Evolutionary conservation across 192 early-diverging fungal species (phyloP).

Genomic region (Fimicolochytrium jonesii): DNA sequence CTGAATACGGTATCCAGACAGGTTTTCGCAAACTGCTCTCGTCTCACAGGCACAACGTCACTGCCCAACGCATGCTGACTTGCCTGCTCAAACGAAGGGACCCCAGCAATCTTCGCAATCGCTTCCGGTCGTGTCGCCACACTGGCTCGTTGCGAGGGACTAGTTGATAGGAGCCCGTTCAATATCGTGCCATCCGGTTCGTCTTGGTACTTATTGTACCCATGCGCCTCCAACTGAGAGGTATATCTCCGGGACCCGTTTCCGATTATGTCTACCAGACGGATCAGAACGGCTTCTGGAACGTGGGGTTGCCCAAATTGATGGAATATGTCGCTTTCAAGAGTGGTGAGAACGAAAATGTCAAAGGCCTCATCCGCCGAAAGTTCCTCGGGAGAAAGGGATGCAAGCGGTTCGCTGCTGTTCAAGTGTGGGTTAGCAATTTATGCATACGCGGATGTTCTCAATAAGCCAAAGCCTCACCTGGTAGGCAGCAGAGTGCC

Average conservation of each 20-base stretch:
- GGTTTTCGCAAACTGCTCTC: constrained; percentile 65
- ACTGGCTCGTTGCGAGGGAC: too few relatives aligned
- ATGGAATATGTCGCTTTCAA: constrained; percentile 65
- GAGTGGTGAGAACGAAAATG: constrained; percentile 57
- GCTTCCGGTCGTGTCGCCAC: background rate
- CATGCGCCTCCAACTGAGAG: constrained; percentile 17
- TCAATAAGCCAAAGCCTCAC: constrained; percentile 28
- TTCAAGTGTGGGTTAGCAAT: background rate
- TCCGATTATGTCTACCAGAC: constrained; percentile 55
- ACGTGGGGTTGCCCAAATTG: constrained; percentile 65
- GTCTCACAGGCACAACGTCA: constrained; percentile 55
- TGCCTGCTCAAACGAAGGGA: background rate
- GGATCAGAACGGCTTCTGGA: constrained; percentile 47
- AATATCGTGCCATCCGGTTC: too few relatives aligned
- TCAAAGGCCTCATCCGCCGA: constrained; percentile 70
- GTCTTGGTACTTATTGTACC: too few relatives aligned
- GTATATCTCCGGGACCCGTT: constrained; percentile 47
- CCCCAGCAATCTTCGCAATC: background rate
- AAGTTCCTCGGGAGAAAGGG: constrained; percentile 56
- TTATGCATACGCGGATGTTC: background rate
- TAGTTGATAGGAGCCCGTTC: too few relatives aligned
- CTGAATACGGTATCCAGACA: constrained; percentile 61
- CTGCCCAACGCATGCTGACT: constrained; percentile 14
- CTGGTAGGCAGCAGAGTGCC: constrained; percentile 55
- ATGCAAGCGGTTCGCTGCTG: constrained; percentile 43